These are phyloP conservation scores for Ramichloridium luteum DNA, from an alignment of 2,329 filamentous ascomycete genomes.

Conservation along the genomic window DNA sequence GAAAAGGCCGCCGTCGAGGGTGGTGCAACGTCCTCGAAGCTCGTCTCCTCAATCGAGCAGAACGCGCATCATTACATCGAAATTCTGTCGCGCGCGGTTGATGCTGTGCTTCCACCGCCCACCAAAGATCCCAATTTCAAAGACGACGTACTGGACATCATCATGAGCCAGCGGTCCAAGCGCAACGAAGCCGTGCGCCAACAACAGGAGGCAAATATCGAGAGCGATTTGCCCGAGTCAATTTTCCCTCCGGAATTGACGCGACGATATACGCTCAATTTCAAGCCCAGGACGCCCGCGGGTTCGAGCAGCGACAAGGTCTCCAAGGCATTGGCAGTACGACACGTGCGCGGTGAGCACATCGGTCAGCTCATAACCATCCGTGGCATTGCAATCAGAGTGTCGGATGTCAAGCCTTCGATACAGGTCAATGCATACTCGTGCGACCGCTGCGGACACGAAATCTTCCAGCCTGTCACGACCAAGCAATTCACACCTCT, in stretches of 20 bases:
- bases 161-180: slow-evolving; percentile 82
- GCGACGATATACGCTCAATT: slow-evolving; percentile 86
- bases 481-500: slow-evolving; percentile 85
- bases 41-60: slow-evolving; percentile 73
- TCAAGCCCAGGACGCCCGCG: slow-evolving; percentile 76
- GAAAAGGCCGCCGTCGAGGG: slow-evolving; percentile 56
- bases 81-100: slow-evolving; percentile 74
- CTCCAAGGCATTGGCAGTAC: slow-evolving; percentile 66
- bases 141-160: slow-evolving; percentile 90
- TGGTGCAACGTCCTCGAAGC: slow-evolving; percentile 41
- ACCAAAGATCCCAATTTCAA: slow-evolving; percentile 81
- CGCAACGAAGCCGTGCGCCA: slow-evolving; percentile 63
- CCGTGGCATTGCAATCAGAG: slow-evolving; percentile 83
- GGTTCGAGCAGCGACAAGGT: slow-evolving; percentile 48
- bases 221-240: slow-evolving; percentile 52
- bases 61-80: slow-evolving; percentile 97
- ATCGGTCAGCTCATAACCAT: slow-evolving; percentile 88
- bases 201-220: slow-evolving; percentile 26
- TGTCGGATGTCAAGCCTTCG: slow-evolving; percentile 94
- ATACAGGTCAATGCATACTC: slow-evolving; percentile 98
- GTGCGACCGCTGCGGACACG: slow-evolving; percentile 88
- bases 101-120: slow-evolving; percentile 71
- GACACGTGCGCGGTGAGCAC: slow-evolving; percentile 85
- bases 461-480: slow-evolving; percentile 92
- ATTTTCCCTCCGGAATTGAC: slow-evolving; percentile 88